Evolutionary conservation across 179 eudicot genomes (phyloP), one percentile per base, ranked within the genome.

Genomic region (Camellia oleifera): DNA sequence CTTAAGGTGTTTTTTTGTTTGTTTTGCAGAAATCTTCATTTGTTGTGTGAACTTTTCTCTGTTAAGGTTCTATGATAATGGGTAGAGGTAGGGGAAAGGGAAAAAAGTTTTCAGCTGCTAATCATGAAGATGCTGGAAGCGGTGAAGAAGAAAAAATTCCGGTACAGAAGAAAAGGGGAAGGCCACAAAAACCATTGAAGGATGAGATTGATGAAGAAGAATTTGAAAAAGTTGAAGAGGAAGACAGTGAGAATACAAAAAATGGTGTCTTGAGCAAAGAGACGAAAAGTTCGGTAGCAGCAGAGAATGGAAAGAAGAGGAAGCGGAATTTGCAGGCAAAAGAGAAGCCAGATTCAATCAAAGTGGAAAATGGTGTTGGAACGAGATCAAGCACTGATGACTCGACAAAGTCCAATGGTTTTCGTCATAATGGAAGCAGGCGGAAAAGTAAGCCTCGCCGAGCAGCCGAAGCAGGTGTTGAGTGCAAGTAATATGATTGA

Each of bases 361-460:
- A 88, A 72, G 87, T 83, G 77, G 95, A 92, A 78, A 86, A 83
- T 79, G 87, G 78, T 23, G 78, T 65, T 75, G 92, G 77, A 77
- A 78, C 86, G 46, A 80, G 86, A 62, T 76, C 84, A 69, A 88
- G 78, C 81, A 76, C 85, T 48, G 87, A 84, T n/a, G 92, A 83
- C 5, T 65, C 86, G 17, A 77, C 81, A 65, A 91, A 88, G 74
- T 76, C 90, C 66, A 88, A 44, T 75, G 93, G 97, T 11, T 94
- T 92, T 77, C 87, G 98, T 44, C 97, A 89, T 78, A 87, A 77
- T 58, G 90, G 97, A 70, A 92, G 90, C 82, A 88, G 97, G 81
- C 83, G 98, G 77, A 94, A 94, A 87, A 90, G 76, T 89, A 94
- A 88, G 82, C 98, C 98, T 78, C 90, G 90, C 78, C 85, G 98